Percentiles rank a stretch among this genome's conserved stretches.
Evolutionary conservation across 805 yeast genomes (phyloP).

Genomic region (Ogataea allantospora): DNA sequence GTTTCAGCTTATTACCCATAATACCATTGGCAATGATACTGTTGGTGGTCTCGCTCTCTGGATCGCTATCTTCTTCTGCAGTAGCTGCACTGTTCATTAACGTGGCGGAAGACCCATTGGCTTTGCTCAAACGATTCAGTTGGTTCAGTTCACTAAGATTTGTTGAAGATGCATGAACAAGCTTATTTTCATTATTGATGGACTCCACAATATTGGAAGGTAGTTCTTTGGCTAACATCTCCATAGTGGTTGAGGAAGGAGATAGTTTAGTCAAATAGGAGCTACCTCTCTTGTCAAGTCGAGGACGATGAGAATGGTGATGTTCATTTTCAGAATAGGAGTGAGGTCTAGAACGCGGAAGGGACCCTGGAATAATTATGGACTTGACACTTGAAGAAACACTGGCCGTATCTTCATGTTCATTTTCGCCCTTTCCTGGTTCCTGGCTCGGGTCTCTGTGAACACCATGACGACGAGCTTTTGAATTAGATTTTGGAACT

Average conservation of each 20-base stretch:
- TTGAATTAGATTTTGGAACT: slow-evolving; percentile 2
- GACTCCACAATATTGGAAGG: slow-evolving; percentile 32
- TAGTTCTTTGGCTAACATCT: slow-evolving; percentile 28
- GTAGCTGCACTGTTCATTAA: slow-evolving; percentile 1
- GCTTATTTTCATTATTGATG: slow-evolving; percentile 29
- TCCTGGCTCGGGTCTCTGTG: background rate
- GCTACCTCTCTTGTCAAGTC: slow-evolving; percentile 9
- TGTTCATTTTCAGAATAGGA: slow-evolving; percentile 5
- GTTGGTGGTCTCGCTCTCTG: slow-evolving; percentile 11
- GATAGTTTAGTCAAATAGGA: slow-evolving; percentile 9
- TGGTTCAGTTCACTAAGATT: slow-evolving; percentile 5
- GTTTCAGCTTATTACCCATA: slow-evolving; percentile 28
- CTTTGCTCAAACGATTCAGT: background rate
- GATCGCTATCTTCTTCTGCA: slow-evolving; percentile 4
- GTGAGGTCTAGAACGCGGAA: slow-evolving; percentile 6
- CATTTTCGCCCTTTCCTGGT: background rate
- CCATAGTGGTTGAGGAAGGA: slow-evolving; percentile 18
- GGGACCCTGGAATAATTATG: slow-evolving; percentile 31
- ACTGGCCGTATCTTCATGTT: slow-evolving; percentile 3
- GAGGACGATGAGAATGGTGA: slow-evolving; percentile 10
- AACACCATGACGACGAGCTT: background rate
- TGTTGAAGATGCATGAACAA: slow-evolving; percentile 20
- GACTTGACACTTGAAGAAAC: slow-evolving; percentile 29
- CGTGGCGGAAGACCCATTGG: slow-evolving; percentile 1
- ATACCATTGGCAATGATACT: slow-evolving; percentile 30